A percentile compares a stretch with the other conserved stretches of the same genome.
phyloP scores from a whole-genome alignment of 1,284 basidiomycete genomes.

The Chalciporus sp. region DNA sequence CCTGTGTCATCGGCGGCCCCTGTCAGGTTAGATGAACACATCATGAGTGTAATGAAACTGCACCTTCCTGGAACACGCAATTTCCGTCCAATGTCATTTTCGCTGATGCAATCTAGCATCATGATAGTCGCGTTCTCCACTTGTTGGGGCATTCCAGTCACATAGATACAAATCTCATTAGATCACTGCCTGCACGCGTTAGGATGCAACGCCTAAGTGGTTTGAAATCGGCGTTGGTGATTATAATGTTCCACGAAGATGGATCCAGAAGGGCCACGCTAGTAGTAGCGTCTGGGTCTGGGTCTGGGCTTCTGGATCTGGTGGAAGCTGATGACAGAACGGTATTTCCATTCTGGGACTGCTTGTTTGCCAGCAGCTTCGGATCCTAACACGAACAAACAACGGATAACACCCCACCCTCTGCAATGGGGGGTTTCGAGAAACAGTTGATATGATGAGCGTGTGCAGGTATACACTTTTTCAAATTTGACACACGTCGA shows the following conservation, averaged over 20 bases:
- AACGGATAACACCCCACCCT: constrained; percentile 15
- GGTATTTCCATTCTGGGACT: constrained; percentile 12
- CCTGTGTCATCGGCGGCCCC: constrained; percentile 36
- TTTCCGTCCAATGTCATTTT: constrained; percentile 43
- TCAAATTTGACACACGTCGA: no score
- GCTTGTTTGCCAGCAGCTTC: constrained; percentile 27
- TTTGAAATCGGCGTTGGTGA: constrained; percentile 1
- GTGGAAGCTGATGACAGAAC: constrained; percentile 9
- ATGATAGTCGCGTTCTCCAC: constrained; percentile 41
- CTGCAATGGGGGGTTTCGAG: no score
- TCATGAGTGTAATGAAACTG: constrained; percentile 28
- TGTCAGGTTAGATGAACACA: constrained; percentile 13
- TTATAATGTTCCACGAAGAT: constrained; percentile 2
- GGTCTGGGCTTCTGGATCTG: background rate
- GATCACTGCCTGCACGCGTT: background rate
- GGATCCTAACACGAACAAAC: constrained; percentile 33
- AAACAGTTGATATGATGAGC: no score
- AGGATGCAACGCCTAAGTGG: background rate
- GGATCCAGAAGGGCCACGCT: background rate
- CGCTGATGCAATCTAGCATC: constrained; percentile 37
- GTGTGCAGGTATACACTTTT: no score
- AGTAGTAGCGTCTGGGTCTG: background rate
- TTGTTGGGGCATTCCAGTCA: constrained; percentile 36
- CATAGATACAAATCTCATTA: background rate
- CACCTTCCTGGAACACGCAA: constrained; percentile 51